Base-by-base conservation (phyloP, 75 land plant genomes). In the Picea sitchensis region DNA sequence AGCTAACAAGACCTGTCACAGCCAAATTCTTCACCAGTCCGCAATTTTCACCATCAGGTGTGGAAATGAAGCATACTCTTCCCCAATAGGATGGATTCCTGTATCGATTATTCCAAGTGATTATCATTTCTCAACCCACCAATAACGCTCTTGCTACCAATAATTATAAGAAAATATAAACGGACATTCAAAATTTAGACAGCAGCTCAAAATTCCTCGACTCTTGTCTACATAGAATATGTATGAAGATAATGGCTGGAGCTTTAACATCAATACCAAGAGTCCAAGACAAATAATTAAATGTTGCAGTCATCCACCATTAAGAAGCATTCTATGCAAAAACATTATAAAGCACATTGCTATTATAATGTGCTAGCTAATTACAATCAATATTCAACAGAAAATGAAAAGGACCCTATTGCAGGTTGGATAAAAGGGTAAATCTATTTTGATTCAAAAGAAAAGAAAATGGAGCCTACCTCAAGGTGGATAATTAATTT, bases 21-120 rank as follows among this genome's bases (percentile, higher is more conserved):
- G 98, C 95, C 76, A 96, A 78, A 86, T 89, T 96, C 69, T 96
- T 96, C 12, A 94, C 91, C 36, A 96, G 91, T 76, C 99, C 99
- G 78, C 99, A 96, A 41, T 92, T 93, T 78, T 91, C 93, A 57
- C 95, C 99, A 90, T 96, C 99, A 57, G 95, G 84, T 12, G 99
- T 92, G 62, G 97, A 90, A 23, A 96, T 81, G 71, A 96, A 90
- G 84, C 99, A 96, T 63, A 96, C 76, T 80, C 86, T 91, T 38
- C 99, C 99, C 90, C 91, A 92, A 69, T 86, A 87, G 1, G 98
- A 96, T 60, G 88, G 86, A 72, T 94, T 95, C 54, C 99, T 96
- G 91, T 73, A 79, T 56, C 32, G 74, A 84, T 63, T 14, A 62
- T 60, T 26, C 73, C 54, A 44, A 71, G 23, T 3, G 8, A 41